Evolutionary conservation across 2,329 filamentous ascomycete species (phyloP), one percentile per base, ranked within the genome.

Genomic region (Cladophialophora exuberans): DNA sequence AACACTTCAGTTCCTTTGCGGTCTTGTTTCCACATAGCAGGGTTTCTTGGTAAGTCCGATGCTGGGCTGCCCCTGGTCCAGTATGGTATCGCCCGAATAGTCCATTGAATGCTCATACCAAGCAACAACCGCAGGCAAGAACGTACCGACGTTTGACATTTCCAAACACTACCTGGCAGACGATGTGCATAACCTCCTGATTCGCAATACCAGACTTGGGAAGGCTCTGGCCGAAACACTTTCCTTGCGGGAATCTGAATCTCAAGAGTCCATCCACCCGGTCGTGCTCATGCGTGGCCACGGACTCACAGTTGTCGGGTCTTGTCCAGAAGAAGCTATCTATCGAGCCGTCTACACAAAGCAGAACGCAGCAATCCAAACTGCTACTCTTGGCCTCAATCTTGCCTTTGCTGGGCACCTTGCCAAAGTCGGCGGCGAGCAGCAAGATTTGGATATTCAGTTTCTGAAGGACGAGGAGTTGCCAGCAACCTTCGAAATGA

Each of bases 231-330:
- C 73, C 7, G 48, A 54, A 3, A 54, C 47, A 2, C 76, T 75
- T 48, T 62, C 65, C 15, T n/a, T n/a, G n/a, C n/a, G n/a, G n/a
- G n/a, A n/a, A 45, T n/a, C 13, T 4, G 26, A 6, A 31, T 17
- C 43, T 18, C 33, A 22, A 22, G n/a, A 42, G 20, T 18, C 39
- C 42, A 3, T 36, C 11, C 20, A 20, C 17, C 57, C 61, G 33
- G 73, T 77, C 3, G 69, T 75, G 2, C 62, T 79, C 47, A 78
- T 79, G 76, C 64, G 69, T 2, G 69, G 72, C 3, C 76, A 79
- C 55, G 76, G 76, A 2, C 76, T 76, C 59, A 75, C 76, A 1
- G 66, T 70, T 2, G 54, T 71, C 6, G 75, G 69, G 1, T 57
- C 59, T 0, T 68, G 63, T 50, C 71, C 79, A 28, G 66, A 74